Base-by-base conservation (phyloP, 2,329 filamentous ascomycete genomes). In the Trichoderma sp. region DNA sequence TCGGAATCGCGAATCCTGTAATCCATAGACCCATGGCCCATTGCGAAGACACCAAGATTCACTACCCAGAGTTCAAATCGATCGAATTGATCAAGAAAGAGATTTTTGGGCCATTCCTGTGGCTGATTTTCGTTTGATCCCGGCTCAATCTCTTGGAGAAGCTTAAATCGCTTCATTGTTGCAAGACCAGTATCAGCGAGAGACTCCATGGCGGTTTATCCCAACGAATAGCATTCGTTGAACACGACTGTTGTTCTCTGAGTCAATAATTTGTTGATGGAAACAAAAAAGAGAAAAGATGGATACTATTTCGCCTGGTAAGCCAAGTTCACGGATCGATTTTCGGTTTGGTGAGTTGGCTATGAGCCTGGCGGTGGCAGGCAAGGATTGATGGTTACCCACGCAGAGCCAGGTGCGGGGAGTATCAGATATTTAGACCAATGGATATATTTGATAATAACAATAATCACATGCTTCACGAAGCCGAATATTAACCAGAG, bases 41-140 rank as follows among this genome's bases (percentile, higher is more conserved):
- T 54, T 8, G 48, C 58, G 17, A 64, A 64, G 4, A 67, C 35
- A 5, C 66, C 66, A n/a, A 67, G 66, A n/a, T 67, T 67, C 17
- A 67, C 58, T 13, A 50, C 66, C 66, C 66, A 67, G 7, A 67
- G 66, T 45, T 64, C 58, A 25, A 67, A 67, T 19, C 66, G 58
- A 15, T 67, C 66, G 6, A 39, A 39, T 17, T 67, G 45, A 12
- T 34, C 50, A 34, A 25, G 34, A n/a, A 67, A 61, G 5, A 45
- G 17, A 10, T 17, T 17, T 3, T 39, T 52, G 13, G 64, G 64
- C 54, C 39, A 67, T 27, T 39, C 32, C 6, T 52, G 9, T 0
- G 39, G 1, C 7, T 61, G 19, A 7, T 39, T 12, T n/a, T 9
- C 22, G 17, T 2, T 6, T 19, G 25, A 19, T 12, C 13, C 7